phyloP scores from a whole-genome alignment of 2,329 filamentous ascomycete species.

The Aspergillus novofumigatus region DNA sequence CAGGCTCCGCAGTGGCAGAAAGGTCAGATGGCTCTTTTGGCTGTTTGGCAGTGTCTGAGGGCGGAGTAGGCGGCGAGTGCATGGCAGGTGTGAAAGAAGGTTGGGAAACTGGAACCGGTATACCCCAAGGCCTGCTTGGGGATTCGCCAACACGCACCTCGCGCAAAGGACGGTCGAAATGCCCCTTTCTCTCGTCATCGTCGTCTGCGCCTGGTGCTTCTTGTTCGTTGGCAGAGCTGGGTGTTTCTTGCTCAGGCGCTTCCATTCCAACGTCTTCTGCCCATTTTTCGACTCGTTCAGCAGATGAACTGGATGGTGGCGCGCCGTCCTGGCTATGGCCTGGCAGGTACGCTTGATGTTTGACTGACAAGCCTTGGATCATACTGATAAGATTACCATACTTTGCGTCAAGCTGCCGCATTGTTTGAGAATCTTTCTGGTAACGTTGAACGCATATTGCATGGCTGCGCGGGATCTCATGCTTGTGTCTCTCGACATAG shows the following conservation, averaged over 20 bases:
- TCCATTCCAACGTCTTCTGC: constrained; percentile 68
- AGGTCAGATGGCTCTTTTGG: constrained; percentile 12
- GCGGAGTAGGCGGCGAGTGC: constrained; percentile 21
- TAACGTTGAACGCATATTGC: constrained; percentile 88
- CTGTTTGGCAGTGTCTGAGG: constrained; percentile 14
- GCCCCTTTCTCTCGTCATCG: constrained; percentile 61
- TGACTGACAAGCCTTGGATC: constrained; percentile 83
- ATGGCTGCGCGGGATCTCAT: constrained; percentile 89
- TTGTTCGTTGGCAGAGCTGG: constrained; percentile 35
- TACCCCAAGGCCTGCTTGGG: constrained; percentile 89
- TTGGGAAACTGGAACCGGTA: constrained; percentile 64
- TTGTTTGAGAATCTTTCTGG: constrained; percentile 78
- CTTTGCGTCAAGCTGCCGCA: constrained; percentile 86
- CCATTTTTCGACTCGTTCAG: constrained; percentile 79
- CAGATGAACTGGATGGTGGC: constrained; percentile 45
- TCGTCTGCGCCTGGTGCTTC: constrained; percentile 35
- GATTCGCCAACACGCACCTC: constrained; percentile 92
- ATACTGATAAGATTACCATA: constrained; percentile 90
- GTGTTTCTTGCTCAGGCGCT: constrained; percentile 31
- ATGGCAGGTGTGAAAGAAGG: constrained; percentile 25
- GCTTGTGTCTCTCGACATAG: constrained; percentile 93
- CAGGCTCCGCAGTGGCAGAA: constrained; percentile 9
- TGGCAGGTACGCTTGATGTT: constrained; percentile 83
- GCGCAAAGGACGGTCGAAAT: constrained; percentile 79
- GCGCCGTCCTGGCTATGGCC: constrained; percentile 35